phyloP scores from a whole-genome alignment of 805 yeast species.

The Yamadazyma scolyti region DNA sequence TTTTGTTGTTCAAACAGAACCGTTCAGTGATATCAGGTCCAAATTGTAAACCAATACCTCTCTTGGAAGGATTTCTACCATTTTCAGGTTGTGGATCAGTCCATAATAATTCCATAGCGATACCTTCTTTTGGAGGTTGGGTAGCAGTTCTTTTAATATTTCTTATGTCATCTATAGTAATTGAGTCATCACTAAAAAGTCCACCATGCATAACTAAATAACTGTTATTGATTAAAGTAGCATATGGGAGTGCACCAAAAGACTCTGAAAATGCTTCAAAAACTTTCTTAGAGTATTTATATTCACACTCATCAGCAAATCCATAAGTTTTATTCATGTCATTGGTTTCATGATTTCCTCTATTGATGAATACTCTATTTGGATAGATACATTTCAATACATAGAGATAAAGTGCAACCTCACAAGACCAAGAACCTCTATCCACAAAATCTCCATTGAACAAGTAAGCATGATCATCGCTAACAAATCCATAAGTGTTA shows the following conservation, averaged over 20 bases:
- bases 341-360: constrained; percentile 96
- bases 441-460: constrained; percentile 98
- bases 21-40: constrained; percentile 91
- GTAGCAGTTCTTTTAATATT: constrained; percentile 57
- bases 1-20: constrained; percentile 68
- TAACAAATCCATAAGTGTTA: constrained; percentile 66
- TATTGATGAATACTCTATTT: constrained; percentile 62
- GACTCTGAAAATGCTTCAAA: constrained; percentile 83
- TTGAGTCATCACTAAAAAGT: constrained; percentile 71
- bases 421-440: constrained; percentile 98
- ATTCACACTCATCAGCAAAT: constrained; percentile 92
- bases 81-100: constrained; percentile 83
- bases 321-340: constrained; percentile 97
- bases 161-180: constrained; percentile 71
- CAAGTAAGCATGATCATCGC: constrained; percentile 64
- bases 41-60: constrained; percentile 95
- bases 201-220: constrained; percentile 97
- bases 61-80: constrained; percentile 84
- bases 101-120: constrained; percentile 97
- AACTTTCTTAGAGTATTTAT: constrained; percentile 76
- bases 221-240: constrained; percentile 71
- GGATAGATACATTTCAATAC: constrained; percentile 78
- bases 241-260: constrained; percentile 82
- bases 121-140: constrained; percentile 88
- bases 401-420: constrained; percentile 80